phyloP scores from a whole-genome alignment of 1,139 yeast genomes.

The Yamadazyma triangularis region DNA sequence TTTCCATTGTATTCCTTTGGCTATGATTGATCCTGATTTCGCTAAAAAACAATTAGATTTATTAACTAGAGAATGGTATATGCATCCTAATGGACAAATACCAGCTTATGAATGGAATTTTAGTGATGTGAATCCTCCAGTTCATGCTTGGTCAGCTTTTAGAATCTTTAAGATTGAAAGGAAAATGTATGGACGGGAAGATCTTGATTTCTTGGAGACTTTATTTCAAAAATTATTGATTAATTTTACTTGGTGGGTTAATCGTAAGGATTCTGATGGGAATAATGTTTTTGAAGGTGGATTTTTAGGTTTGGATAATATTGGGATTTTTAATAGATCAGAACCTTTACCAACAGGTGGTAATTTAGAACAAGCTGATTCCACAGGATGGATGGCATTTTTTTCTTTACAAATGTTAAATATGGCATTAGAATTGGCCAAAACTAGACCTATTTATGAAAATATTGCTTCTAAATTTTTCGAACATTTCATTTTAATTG shows the following conservation, averaged over 20 bases:
- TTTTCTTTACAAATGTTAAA: constrained; percentile 89
- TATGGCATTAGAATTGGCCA: constrained; percentile 85
- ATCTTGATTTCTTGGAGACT: constrained; percentile 79
- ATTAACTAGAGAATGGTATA: constrained; percentile 92
- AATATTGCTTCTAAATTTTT: constrained; percentile 94
- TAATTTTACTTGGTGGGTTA: constrained; percentile 98
- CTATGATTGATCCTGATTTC: constrained; percentile 93
- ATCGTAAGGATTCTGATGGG: constrained; percentile 85
- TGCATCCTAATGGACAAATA: constrained; percentile 98
- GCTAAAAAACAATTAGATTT: constrained; percentile 88
- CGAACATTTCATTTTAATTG: constrained; percentile 88
- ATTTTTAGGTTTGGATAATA: constrained; percentile 88
- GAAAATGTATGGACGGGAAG: constrained; percentile 79
- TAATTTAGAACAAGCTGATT: constrained; percentile 87
- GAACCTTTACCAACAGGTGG: constrained; percentile 97
- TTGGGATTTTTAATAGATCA: constrained; percentile 90
- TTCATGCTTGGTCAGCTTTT: constrained; percentile 95
- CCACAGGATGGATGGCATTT: constrained; percentile 99
- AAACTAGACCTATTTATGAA: constrained; percentile 83
- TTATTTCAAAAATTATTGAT: constrained; percentile 87
- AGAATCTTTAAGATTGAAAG: constrained; percentile 88
- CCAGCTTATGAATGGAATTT: constrained; percentile 99
- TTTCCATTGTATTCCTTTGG: constrained; percentile 90
- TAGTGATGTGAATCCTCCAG: constrained; percentile 94
- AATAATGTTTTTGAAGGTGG: constrained; percentile 95